phyloP scores from a whole-genome alignment of 495 filamentous ascomycete species.

The Neurospora hispaniola region DNA sequence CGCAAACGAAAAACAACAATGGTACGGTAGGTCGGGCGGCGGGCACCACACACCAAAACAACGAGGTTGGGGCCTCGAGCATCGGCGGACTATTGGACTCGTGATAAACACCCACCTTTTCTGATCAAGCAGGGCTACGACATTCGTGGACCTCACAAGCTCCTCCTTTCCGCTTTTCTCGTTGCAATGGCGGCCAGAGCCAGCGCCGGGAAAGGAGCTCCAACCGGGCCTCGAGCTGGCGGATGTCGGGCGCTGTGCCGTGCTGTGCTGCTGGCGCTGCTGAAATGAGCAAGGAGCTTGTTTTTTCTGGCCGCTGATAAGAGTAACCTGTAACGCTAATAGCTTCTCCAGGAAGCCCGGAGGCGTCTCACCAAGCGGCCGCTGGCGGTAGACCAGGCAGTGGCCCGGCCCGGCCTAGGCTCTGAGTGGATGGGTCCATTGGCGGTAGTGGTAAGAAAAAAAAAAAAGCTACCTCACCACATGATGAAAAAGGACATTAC shows the following conservation, averaged over 20 bases:
- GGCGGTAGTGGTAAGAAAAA: background rate
- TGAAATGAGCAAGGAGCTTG: background rate
- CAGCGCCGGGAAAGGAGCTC: background rate
- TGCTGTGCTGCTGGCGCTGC: background rate
- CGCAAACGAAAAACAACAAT: constrained; percentile 1
- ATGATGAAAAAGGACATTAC: background rate
- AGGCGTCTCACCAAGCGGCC: background rate
- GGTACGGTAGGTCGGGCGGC: background rate
- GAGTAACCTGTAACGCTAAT: background rate
- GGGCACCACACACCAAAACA: background rate
- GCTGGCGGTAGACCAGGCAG: background rate
- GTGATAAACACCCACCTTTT: background rate
- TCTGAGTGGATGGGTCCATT: background rate
- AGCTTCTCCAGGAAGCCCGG: background rate
- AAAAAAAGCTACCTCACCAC: background rate
- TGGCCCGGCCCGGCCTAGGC: background rate
- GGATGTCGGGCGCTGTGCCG: background rate
- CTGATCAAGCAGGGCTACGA: background rate
- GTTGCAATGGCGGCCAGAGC: background rate
- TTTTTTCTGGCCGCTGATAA: background rate
- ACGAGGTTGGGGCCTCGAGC: background rate
- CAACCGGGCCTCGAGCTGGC: background rate
- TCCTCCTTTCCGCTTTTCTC: background rate
- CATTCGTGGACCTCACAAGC: background rate
- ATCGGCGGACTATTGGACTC: background rate